Base-by-base conservation (phyloP, 805 yeast genomes). In the Novakomyces olei region DNA sequence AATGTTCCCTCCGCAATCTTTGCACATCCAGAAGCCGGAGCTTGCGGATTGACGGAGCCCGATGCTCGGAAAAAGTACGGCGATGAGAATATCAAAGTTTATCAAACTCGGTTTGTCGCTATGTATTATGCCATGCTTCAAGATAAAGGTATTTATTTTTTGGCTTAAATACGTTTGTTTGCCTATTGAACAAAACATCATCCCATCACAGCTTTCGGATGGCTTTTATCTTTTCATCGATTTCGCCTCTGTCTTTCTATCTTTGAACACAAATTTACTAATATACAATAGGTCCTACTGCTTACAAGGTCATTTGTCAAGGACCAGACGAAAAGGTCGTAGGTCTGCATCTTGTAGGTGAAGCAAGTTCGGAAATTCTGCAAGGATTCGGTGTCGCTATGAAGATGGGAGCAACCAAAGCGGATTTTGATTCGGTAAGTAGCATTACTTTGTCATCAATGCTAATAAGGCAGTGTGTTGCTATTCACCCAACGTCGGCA, bases 341-440 rank as follows among this genome's bases (percentile, higher is more conserved):
- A 39, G 99, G 99, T 19, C 58, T 88, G 43, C 98, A 88, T 54
- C 56, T 88, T 35, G 77, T 83, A 43, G 99, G 99, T 39, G 96
- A 83, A 47, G 57, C 68, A 5, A 69, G 88, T 33, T 70, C 92
- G 20, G 99, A 88, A 56, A 83, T 88, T 37, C 64, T 88, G 45
- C 99, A 88, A 63, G 99, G 98, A 25, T 88, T 88, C 48, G 98
- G 96, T 37, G 98, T 83, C 34, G 98, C 98, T 32, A 60, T 88
- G 41, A 83, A 83, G 60, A 88, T 88, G 98, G 99, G 99, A 22
- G 98, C 98, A 27, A 88, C 99, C 24, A 88, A 88, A 62, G 69
- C 68, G 29, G 95, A 88, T 53, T 88, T 88, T 42, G 99, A 88
- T 57, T n/a, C n/a, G n/a, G n/a, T n/a, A n/a, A n/a, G n/a, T n/a